These are phyloP conservation scores for Musa balbisiana DNA, from an alignment of 202 grass and related monocot genomes.

Conservation along the genomic window DNA sequence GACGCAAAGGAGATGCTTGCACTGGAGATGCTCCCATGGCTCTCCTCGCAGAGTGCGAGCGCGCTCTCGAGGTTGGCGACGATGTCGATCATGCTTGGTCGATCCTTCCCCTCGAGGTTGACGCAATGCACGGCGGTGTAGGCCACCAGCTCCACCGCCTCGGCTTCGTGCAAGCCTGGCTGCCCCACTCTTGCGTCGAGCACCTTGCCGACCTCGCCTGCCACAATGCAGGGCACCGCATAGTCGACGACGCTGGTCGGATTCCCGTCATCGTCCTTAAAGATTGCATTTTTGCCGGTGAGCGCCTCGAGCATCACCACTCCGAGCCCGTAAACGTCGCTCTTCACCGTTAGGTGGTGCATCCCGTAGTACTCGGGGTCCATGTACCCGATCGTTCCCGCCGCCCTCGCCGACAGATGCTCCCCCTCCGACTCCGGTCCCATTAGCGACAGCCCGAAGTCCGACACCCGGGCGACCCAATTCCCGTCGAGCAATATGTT, in stretches of 20 bases:
- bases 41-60: conserved; percentile 53
- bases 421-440: conserved; percentile 26
- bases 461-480: conserved; percentile 78
- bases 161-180: conserved; percentile 37
- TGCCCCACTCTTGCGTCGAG: conserved; percentile 46
- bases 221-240: conserved; percentile 39
- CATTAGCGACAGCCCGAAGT: conserved; percentile 80
- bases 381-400: conserved; percentile 93
- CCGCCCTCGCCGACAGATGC: conserved; percentile 44
- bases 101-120: conserved; percentile 51
- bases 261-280: conserved; percentile 45
- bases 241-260: conserved; percentile 67
- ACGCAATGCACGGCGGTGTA: conserved; percentile 83
- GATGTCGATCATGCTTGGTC: conserved; percentile 64
- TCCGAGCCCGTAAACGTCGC: conserved; percentile 89
- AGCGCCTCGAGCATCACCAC: conserved; percentile 83
- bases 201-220: conserved; percentile 45
- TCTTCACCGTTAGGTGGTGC: conserved; percentile 77
- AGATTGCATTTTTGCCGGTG: conserved; percentile 65
- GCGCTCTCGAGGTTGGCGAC: conserved; percentile 77
- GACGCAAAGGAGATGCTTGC: conserved; percentile 54
- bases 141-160: conserved; percentile 72
- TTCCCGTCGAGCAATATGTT: conserved; percentile 74
- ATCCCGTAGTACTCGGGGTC: conserved; percentile 94
- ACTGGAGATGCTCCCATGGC: conserved; percentile 41